These are phyloP conservation scores for Lupinus albus DNA, from an alignment of 306 rosid species.

Conservation along the genomic window DNA sequence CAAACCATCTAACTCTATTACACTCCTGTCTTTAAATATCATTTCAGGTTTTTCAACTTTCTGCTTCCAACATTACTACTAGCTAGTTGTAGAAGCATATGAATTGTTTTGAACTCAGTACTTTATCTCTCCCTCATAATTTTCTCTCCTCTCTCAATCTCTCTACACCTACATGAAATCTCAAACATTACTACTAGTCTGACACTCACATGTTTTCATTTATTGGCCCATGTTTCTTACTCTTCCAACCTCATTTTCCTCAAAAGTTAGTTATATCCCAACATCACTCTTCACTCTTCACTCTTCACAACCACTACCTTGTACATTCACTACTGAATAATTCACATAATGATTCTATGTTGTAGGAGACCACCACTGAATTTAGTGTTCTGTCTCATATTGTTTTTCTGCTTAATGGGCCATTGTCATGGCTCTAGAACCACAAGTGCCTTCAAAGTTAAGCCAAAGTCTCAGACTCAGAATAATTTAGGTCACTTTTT, in stretches of 20 bases:
- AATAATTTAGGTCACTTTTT: constrained; percentile 63
- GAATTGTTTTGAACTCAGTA: constrained; percentile 42
- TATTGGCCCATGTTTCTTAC: constrained; percentile 39
- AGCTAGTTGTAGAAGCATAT: constrained; percentile 53
- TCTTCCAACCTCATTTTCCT: constrained; percentile 43
- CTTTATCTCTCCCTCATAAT: constrained; percentile 18
- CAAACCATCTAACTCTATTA: neutral
- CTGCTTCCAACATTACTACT: constrained; percentile 47
- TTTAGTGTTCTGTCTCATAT: constrained; percentile 47
- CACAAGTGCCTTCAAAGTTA: constrained; percentile 52
- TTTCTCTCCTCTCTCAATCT: too few relatives aligned
- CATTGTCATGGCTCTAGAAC: constrained; percentile 55
- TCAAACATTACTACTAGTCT: neutral
- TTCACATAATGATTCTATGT: constrained; percentile 44
- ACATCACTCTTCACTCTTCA: constrained; percentile 6
- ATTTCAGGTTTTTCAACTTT: constrained; percentile 59
- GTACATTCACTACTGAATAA: too few relatives aligned
- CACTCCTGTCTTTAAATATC: constrained; percentile 1
- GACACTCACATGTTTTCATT: constrained; percentile 36
- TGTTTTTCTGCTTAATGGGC: constrained; percentile 41
- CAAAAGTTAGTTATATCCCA: constrained; percentile 35
- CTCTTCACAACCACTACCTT: neutral
- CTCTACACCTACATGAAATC: constrained; percentile 15
- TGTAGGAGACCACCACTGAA: constrained; percentile 34
- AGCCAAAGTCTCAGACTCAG: constrained; percentile 53